Percentiles rank a stretch among this genome's conserved stretches.
These are phyloP conservation scores for Danielozyma ontarioensis DNA, from an alignment of 805 yeast genomes.

Conservation along the genomic window DNA sequence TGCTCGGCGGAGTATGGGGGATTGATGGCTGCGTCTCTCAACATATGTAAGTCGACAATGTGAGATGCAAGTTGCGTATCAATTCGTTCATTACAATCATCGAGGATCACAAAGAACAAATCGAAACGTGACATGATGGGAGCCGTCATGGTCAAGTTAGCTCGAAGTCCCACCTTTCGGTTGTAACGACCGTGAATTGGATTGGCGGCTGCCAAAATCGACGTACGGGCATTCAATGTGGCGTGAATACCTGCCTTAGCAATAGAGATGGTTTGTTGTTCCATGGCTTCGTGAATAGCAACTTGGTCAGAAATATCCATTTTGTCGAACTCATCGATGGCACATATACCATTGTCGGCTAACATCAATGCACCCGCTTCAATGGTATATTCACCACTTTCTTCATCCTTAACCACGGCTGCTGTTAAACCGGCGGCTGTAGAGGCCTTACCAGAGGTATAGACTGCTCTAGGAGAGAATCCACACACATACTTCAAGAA, in stretches of 20 bases:
- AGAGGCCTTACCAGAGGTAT: constrained; percentile 97
- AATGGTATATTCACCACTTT: constrained; percentile 92
- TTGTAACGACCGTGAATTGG: constrained; percentile 97
- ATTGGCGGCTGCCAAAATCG: constrained; percentile 97
- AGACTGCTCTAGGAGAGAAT: constrained; percentile 89
- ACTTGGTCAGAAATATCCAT: constrained; percentile 96
- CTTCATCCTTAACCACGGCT: constrained; percentile 95
- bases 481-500: constrained; percentile 88
- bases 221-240: constrained; percentile 92
- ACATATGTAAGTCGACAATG: constrained; percentile 89
- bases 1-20: constrained; percentile 90
- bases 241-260: constrained; percentile 99
- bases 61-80: constrained; percentile 90
- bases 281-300: constrained; percentile 99
- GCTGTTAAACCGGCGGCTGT: constrained; percentile 99
- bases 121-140: constrained; percentile 99
- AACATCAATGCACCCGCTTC: constrained; percentile 99
- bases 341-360: constrained; percentile 97
- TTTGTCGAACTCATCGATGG: constrained; percentile 97
- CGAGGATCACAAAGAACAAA: constrained; percentile 87
- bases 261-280: constrained; percentile 96
- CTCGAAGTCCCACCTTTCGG: constrained; percentile 73
- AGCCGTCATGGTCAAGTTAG: constrained; percentile 92
- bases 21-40: constrained; percentile 80
- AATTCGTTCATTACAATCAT: constrained; percentile 86